A percentile compares a stretch with the other conserved stretches of the same genome.
phyloP scores from a whole-genome alignment of 2,329 filamentous ascomycete species.

The Camillea tinctor region DNA sequence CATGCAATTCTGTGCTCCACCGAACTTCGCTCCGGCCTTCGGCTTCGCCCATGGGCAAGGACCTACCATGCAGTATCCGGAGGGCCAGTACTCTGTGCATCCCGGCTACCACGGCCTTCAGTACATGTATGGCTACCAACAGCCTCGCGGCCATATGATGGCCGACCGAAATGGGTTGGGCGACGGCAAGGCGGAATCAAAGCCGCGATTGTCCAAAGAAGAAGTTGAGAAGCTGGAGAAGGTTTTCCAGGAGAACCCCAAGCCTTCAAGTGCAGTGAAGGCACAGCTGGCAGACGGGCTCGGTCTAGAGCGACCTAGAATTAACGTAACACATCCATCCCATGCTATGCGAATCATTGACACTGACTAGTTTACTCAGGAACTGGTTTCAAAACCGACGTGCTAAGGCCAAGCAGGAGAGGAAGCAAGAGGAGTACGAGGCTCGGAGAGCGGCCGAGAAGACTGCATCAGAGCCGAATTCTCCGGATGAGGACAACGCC shows the following conservation, averaged over 20 bases:
- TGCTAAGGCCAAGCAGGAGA: conserved; percentile 64
- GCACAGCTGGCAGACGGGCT: conserved; percentile 60
- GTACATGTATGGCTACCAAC: conserved; percentile 32
- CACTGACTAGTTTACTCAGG: conserved; percentile 38
- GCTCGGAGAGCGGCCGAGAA: conserved; percentile 41
- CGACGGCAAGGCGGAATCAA: conserved; percentile 40
- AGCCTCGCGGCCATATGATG: conserved; percentile 25
- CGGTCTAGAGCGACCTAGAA: conserved; percentile 61
- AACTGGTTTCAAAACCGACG: conserved; percentile 70
- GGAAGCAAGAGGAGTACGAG: conserved; percentile 52
- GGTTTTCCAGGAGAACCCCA: conserved; percentile 63
- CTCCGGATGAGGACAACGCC: conserved; percentile 24
- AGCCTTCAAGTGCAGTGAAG: conserved; percentile 62
- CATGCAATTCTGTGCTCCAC: conserved; percentile 28
- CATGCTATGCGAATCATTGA: not conserved
- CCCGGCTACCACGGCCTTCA: conserved; percentile 23
- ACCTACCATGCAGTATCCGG: conserved; percentile 24
- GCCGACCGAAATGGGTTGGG: conserved; percentile 24
- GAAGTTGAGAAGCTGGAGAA: conserved; percentile 69
- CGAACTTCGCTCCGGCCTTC: conserved; percentile 27
- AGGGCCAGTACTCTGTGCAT: conserved; percentile 27
- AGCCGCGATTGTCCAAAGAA: conserved; percentile 65
- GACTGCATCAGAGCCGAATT: conserved; percentile 35
- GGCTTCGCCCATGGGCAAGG: conserved; percentile 25
- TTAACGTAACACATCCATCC: conserved; percentile 51